Base-by-base conservation (phyloP, 768 basidiomycete species). In the Pleurotus ostreatus region DNA sequence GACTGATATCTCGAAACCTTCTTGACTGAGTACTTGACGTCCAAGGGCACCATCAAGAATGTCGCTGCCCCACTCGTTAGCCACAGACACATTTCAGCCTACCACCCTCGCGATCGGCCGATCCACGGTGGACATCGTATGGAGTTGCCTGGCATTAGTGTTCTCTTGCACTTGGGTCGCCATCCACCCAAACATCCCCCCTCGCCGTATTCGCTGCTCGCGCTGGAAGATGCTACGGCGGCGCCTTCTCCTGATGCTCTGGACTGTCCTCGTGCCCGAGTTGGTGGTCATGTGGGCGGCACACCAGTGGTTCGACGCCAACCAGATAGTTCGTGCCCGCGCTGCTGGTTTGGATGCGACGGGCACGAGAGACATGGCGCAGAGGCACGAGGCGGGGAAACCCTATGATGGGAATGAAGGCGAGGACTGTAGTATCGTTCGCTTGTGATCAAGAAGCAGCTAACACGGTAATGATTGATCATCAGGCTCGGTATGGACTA, bases 111-210 rank as follows among this genome's bases (percentile, higher is more conserved):
- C 40, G 13, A 41, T 13, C 23, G 5, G 12, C 16, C 6, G 16
- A 16, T 6, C 40, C 12, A 41, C 40, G 16, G 13, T 16, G 13
- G 54, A 57, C 39, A 62, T 65, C 49, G 55, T 63, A 25, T 57
- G 58, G 49, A 63, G 62, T 54, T 65, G 63, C 34, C 41, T 61
- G 1, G 45, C 55, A 5, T 60, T 60, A 4, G 61, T 63, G 22
- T 59, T 61, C 30, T 60, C 60, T 0, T 65, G 63, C 41, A 60
- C 59, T 13, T 65, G 60, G 60, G 45, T 57, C 9, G 49, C 60
- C 4, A 54, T 63, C 11, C 62, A 63, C 40, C 63, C 63, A n/a
- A 65, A 63, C 39, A 53, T 65, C n/a, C 60, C 60, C 3, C 40
- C 30, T 2, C 49, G 46, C 13, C 25, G 39, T 8, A 7, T 39